A percentile compares a stretch with the other conserved stretches of the same genome.
These are phyloP conservation scores for Phytophthora macrochlamydospora DNA, from an alignment of 352 stramenopile species.

Conservation along the genomic window DNA sequence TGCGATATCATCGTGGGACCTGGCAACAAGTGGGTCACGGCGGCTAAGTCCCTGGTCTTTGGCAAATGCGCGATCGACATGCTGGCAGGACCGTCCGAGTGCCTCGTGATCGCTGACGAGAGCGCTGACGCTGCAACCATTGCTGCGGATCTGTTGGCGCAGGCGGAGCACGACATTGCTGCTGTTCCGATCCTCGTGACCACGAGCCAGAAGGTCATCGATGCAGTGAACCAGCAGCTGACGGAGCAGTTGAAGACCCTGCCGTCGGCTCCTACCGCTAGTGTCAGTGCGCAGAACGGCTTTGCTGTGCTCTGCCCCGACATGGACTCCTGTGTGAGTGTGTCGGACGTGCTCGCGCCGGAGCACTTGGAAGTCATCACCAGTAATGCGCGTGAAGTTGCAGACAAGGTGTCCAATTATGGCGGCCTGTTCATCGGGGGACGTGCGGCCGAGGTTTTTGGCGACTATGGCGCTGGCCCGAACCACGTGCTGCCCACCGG, in stretches of 20 bases:
- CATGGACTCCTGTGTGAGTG: slow-evolving; percentile 72
- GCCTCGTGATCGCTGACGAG: slow-evolving; percentile 97
- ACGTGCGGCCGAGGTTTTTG: slow-evolving; percentile 94
- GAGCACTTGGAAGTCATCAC: slow-evolving; percentile 94
- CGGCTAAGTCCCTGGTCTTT: slow-evolving; percentile 97
- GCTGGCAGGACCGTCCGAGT: slow-evolving; percentile 98
- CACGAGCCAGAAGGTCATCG: slow-evolving; percentile 84
- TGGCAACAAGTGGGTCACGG: slow-evolving; percentile 99
- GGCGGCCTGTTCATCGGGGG: slow-evolving; percentile 95
- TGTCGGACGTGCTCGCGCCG: slow-evolving; percentile 86
- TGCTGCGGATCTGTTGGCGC: slow-evolving; percentile 76
- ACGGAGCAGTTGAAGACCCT: slow-evolving; percentile 78
- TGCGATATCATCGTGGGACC: slow-evolving; percentile 99
- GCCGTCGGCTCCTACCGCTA: slow-evolving; percentile 61
- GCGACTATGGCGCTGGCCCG: slow-evolving; percentile 98
- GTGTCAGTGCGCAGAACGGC: slow-evolving; percentile 71
- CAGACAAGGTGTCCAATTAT: slow-evolving; percentile 75
- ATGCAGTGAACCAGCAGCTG: slow-evolving; percentile 90
- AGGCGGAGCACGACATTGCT: slow-evolving; percentile 97
- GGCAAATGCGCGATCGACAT: slow-evolving; percentile 99
- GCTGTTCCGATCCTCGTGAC: slow-evolving; percentile 97
- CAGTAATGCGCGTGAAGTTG: slow-evolving; percentile 87
- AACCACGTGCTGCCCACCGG: slow-evolving; percentile 99
- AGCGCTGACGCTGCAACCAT: slow-evolving; percentile 75
- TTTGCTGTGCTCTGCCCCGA: slow-evolving; percentile 81